Evolutionary conservation across 768 basidiomycete species (phyloP).

Genomic region (Trametes villosa): DNA sequence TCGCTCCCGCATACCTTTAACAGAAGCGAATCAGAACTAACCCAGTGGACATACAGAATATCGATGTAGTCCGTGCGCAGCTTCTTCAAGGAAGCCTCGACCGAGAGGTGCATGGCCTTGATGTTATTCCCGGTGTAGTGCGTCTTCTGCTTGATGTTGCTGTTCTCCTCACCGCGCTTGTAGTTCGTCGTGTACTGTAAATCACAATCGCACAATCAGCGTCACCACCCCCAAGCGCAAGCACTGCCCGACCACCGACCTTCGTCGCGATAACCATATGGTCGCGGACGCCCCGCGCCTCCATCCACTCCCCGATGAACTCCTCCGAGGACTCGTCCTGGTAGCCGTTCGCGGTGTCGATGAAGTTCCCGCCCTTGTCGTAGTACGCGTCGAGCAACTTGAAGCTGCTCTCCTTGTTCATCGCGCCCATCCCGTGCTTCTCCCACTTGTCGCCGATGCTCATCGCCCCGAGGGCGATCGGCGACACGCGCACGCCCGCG

Average conservation of each 20-base stretch:
- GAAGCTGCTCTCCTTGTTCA: constrained; percentile 44
- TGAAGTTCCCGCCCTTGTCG: constrained; percentile 47
- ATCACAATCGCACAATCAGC: too few relatives aligned
- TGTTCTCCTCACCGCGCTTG: neutral
- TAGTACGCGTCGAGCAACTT: too few relatives aligned
- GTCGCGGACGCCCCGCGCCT: constrained; percentile 35
- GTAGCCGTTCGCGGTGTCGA: constrained; percentile 45
- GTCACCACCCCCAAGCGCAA: too few relatives aligned
- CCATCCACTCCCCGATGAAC: constrained; percentile 45
- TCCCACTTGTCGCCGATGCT: constrained; percentile 47
- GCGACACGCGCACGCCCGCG: constrained; percentile 49
- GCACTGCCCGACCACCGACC: too few relatives aligned
- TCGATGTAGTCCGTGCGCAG: constrained; percentile 61
- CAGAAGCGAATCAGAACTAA: neutral
- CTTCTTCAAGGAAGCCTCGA: constrained; percentile 44
- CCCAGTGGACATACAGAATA: constrained; percentile 51
- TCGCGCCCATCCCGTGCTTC: constrained; percentile 36
- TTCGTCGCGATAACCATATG: constrained; percentile 35
- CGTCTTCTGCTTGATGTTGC: constrained; percentile 29
- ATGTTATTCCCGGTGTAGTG: constrained; percentile 47
- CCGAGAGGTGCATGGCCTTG: constrained; percentile 36
- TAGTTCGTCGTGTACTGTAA: constrained; percentile 15
- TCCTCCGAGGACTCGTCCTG: constrained; percentile 37
- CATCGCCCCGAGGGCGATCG: constrained; percentile 50
- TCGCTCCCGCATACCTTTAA: too few relatives aligned